Percentiles rank a stretch among this genome's conserved stretches.
These are phyloP conservation scores for Ophiosphaerella korrae DNA, from an alignment of 2,329 filamentous ascomycete species.

Conservation along the genomic window DNA sequence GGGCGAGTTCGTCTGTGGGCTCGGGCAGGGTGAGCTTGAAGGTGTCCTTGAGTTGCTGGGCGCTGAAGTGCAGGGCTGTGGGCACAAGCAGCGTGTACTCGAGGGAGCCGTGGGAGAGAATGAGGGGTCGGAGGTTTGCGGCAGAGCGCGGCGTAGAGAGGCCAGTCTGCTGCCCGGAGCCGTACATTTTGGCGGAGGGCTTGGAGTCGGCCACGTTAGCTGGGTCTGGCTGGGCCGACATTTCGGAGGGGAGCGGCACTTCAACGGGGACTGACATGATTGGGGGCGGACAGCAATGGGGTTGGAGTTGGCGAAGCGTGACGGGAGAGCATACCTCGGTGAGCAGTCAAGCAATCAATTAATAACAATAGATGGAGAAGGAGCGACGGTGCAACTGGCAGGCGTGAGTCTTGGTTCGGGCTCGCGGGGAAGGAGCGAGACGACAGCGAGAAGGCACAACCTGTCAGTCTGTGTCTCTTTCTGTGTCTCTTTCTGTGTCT, in stretches of 20 bases:
- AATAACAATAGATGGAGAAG: no score
- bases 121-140: slow-evolving; percentile 88
- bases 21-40: slow-evolving; percentile 85
- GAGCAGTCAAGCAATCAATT: no score
- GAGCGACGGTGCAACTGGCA: no score
- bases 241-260: no score
- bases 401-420: no score
- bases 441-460: background rate
- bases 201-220: slow-evolving; percentile 5
- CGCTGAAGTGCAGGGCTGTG: slow-evolving; percentile 94
- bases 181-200: slow-evolving; percentile 66
- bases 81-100: slow-evolving; percentile 96
- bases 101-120: slow-evolving; percentile 89
- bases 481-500: no score
- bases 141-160: slow-evolving; percentile 95
- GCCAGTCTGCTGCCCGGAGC: slow-evolving; percentile 89
- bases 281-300: no score
- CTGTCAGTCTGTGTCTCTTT: no score
- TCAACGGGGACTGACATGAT: no score
- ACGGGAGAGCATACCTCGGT: no score
- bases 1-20: slow-evolving; percentile 94
- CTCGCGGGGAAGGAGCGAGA: slow-evolving; percentile 14
- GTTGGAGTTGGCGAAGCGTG: no score
- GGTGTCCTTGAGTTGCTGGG: slow-evolving; percentile 88
- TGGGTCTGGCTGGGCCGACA: background rate